A percentile compares a stretch with the other conserved stretches of the same genome.
Conservation (phyloP, 169 alveolate species). For the Perkinsus marinus region DNA sequence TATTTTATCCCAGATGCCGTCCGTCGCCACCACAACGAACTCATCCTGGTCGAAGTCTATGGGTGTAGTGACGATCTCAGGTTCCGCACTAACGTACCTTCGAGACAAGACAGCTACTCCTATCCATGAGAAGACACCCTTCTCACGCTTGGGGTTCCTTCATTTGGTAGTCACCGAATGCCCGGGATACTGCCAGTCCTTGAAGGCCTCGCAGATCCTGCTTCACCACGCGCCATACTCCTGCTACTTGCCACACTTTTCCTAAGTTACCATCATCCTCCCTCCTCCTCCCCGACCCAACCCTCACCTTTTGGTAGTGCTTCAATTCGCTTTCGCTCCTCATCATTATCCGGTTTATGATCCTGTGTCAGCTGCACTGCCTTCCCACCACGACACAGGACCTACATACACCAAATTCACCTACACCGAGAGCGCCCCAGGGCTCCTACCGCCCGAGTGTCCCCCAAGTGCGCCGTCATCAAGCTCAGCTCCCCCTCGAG, state of each 20-base stretch:
- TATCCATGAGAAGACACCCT: too few species aligned
- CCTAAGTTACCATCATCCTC: conserved; percentile 62
- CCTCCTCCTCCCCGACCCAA: conserved; percentile 35
- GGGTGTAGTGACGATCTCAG: conserved; percentile 53
- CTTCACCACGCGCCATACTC: not conserved
- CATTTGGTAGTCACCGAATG: conserved; percentile 71
- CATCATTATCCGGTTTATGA: conserved; percentile 68
- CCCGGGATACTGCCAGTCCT: not conserved
- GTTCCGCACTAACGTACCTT: conserved; percentile 49
- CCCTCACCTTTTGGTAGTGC: conserved; percentile 60
- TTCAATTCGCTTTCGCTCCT: conserved; percentile 48
- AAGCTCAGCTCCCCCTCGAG: conserved; percentile 11
- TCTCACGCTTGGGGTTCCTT: conserved; percentile 36
- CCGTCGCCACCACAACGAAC: conserved; percentile 75
- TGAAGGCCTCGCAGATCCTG: not conserved
- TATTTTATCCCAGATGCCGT: conserved; percentile 79
- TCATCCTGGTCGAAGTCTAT: conserved; percentile 41
- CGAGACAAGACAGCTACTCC: too few species aligned
- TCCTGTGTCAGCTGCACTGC: conserved; percentile 56
- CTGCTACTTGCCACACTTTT: conserved; percentile 53
- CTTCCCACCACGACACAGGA: conserved; percentile 34
- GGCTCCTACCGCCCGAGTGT: conserved; percentile 59
- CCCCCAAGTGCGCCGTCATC: conserved; percentile 75
- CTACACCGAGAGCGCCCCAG: not conserved
- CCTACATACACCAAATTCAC: not conserved